Percentiles rank a stretch among this genome's conserved stretches.
Conservation (phyloP, 140 eudicot genomes). For the Anethum foeniculum region DNA sequence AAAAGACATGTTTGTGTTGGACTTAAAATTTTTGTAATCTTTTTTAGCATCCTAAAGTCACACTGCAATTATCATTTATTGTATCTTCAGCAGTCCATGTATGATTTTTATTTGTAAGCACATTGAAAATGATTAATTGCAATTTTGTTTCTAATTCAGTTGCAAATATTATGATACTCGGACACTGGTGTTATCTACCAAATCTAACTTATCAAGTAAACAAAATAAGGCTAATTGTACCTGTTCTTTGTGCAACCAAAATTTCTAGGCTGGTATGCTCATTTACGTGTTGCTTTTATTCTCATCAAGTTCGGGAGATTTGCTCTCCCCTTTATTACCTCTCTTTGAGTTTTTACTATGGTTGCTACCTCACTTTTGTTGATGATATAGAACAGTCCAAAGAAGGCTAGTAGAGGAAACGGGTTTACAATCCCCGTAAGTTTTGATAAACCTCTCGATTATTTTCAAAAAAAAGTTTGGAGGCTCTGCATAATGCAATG, state of each 20-base stretch:
- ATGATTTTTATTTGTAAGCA: no score
- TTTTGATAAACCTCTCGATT: not conserved
- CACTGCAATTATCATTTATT: not conserved
- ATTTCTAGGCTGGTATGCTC: no score
- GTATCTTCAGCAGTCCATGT: not conserved
- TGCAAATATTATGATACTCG: no score
- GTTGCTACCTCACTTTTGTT: not conserved
- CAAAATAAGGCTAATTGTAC: not conserved
- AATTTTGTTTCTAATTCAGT: no score
- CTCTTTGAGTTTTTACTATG: not conserved
- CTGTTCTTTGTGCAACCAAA: not conserved
- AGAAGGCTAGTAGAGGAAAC: not conserved
- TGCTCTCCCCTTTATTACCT: not conserved
- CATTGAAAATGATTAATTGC: not conserved
- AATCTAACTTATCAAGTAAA: no score
- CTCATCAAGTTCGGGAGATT: no score
- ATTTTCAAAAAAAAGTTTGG: not conserved
- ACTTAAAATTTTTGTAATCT: not conserved
- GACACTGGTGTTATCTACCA: no score
- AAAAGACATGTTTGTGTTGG: not conserved
- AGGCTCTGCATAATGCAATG: not conserved
- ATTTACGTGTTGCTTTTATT: no score
- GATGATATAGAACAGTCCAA: no score
- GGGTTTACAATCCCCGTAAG: not conserved
- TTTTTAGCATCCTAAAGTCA: not conserved